These are phyloP conservation scores for Cenchrus fungigraminus DNA, from an alignment of 176 grass and related monocot genomes.

Conservation along the genomic window DNA sequence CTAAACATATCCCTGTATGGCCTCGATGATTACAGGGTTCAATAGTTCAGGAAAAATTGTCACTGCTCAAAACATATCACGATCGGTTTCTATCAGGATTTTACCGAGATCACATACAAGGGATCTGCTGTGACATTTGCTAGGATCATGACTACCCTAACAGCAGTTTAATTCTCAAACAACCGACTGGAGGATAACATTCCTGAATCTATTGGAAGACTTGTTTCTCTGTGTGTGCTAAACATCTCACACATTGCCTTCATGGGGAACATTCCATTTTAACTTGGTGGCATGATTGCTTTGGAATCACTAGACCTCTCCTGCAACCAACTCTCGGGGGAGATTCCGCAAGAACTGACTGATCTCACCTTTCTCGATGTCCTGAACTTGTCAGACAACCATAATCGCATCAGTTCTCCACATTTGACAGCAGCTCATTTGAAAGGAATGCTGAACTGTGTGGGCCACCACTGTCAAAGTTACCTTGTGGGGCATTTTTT, in stretches of 20 bases:
- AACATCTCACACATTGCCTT: constrained; percentile 39
- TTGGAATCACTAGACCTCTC: constrained; percentile 24
- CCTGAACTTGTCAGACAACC: constrained; percentile 43
- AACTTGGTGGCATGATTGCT: background rate
- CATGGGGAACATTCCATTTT: background rate
- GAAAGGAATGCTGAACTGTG: background rate
- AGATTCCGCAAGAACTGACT: constrained; percentile 13
- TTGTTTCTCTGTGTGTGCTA: background rate
- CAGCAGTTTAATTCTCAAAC: no score
- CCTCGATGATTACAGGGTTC: no score
- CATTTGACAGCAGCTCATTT: background rate
- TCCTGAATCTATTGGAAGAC: background rate
- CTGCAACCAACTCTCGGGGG: constrained; percentile 2
- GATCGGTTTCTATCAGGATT: no score
- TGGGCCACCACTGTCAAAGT: background rate
- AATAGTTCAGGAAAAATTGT: no score
- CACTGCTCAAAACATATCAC: no score
- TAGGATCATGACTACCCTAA: background rate
- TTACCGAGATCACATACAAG: background rate
- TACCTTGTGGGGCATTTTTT: background rate
- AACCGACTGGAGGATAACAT: no score
- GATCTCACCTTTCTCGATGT: constrained; percentile 19
- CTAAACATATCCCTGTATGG: no score
- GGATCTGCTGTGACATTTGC: accelerated
- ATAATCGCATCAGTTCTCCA: background rate